Conservation (phyloP, 805 yeast species). For the Cyberlindnera maritima region DNA sequence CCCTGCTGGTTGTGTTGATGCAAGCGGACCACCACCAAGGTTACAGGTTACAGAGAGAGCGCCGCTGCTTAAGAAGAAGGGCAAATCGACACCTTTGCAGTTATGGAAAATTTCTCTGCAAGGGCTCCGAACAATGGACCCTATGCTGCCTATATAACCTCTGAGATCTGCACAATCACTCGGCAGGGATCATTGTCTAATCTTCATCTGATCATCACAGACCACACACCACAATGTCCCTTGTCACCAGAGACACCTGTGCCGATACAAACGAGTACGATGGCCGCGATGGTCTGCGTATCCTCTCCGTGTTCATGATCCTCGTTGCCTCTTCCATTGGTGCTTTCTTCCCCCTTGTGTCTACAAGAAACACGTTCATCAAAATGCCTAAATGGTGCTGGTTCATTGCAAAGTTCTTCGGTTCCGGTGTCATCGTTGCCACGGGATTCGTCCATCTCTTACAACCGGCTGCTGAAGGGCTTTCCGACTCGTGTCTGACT, state of each 20-base stretch:
- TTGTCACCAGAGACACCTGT: slow-evolving; percentile 32
- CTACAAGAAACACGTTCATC: slow-evolving; percentile 56
- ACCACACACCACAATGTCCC: slow-evolving; percentile 9
- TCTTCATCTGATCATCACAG: no score
- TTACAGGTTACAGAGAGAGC: no score
- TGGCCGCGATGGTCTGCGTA: slow-evolving; percentile 41
- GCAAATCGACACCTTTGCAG: background rate
- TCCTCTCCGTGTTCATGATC: slow-evolving; percentile 62
- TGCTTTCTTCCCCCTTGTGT: slow-evolving; percentile 57
- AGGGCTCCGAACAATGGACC: no score
- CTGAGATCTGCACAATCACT: no score
- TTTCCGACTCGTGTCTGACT: slow-evolving; percentile 58
- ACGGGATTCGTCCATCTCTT: slow-evolving; percentile 77
- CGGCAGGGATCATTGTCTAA: no score
- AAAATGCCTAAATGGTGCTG: slow-evolving; percentile 61
- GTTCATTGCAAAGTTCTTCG: slow-evolving; percentile 70
- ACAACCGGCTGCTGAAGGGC: slow-evolving; percentile 62
- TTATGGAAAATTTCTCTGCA: background rate
- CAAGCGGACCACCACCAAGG: background rate
- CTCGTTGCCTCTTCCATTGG: slow-evolving; percentile 57
- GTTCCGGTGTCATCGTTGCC: slow-evolving; percentile 81
- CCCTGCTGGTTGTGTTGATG: background rate
- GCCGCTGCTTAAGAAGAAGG: no score
- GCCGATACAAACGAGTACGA: slow-evolving; percentile 41
- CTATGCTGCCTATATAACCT: no score